Base-by-base conservation (phyloP, 2,329 filamentous ascomycete species). In the Ophiocordyceps camponoti-floridani region DNA sequence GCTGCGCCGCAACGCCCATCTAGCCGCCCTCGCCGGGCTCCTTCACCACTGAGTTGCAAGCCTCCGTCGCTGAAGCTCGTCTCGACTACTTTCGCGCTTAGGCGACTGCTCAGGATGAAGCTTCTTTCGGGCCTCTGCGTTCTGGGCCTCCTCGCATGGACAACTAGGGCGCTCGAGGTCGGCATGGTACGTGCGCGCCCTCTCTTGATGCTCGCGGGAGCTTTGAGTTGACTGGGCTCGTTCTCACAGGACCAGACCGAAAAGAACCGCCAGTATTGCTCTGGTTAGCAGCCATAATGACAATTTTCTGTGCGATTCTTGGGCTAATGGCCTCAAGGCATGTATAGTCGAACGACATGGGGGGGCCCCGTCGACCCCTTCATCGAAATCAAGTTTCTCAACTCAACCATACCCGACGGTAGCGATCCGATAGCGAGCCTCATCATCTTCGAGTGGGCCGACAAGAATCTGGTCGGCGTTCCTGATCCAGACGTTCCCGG, bases 391-490 rank as follows among this genome's bases (percentile, higher is more conserved):
- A 86, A 85, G 58, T 93, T 94, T 56, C 64, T 82, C 38, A 62
- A 72, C 64, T 57, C 69, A 64, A 60, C 74, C 54, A 65, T 73
- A 47, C 71, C 73, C 30, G 69, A 79, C 46, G 54, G 47, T 23
- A 66, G 72, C 41, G 82, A 94, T 58, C 82, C 84, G 5, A 69
- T 85, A 40, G 81, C 87, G 51, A 93, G 86, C 60, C 64, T 95
- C 53, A 71, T 94, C 44, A 81, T 98, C 50, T 98, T 94, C 61
- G 89, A 98, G 64, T 98, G 88, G 85, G 79, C 74, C 52, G 91
- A 98, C 58, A 79, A 83, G 58, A 65, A 76, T 44, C 69, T 89
- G 45, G 78, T 98, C 50, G 88, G 89, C 40, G 72, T 82, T 47
- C 71, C 72, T 33, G 67, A 75, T 43, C 68, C 69, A 27, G 62